These are phyloP conservation scores for Penicillium herquei DNA, from an alignment of 495 filamentous ascomycete species.

Conservation along the genomic window DNA sequence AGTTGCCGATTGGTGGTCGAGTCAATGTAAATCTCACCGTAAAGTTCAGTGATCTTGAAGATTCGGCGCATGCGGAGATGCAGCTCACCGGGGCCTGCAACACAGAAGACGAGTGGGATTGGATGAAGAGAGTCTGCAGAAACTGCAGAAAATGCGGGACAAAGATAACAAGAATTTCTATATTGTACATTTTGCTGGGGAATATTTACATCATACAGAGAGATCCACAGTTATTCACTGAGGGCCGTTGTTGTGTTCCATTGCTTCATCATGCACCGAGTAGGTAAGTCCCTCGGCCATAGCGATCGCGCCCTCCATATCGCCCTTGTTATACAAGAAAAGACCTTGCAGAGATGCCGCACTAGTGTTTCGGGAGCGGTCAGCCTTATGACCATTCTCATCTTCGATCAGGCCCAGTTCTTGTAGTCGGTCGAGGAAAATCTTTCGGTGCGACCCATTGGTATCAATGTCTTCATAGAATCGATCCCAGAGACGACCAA, in stretches of 20 bases:
- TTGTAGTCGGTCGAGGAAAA: conserved; percentile 50
- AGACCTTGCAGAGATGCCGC: conserved; percentile 89
- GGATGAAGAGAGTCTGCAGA: conserved; percentile 1
- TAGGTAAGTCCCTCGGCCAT: conserved; percentile 66
- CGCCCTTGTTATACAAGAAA: conserved; percentile 90
- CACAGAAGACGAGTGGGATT: not conserved
- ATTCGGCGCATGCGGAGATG: conserved; percentile 8
- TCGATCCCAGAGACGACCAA: conserved; percentile 84
- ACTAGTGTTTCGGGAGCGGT: conserved; percentile 57
- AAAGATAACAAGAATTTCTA: conserved; percentile 6
- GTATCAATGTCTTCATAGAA: conserved; percentile 85
- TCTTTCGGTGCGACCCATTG: conserved; percentile 47
- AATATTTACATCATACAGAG: conserved; percentile 32
- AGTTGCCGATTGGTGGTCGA: conserved; percentile 12
- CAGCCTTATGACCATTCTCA: conserved; percentile 39
- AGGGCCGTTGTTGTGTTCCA: conserved; percentile 13
- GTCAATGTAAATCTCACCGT: conserved; percentile 16
- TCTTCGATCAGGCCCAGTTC: conserved; percentile 54
- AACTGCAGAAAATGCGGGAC: not conserved
- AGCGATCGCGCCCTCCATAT: conserved; percentile 81
- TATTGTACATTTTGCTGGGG: conserved; percentile 12
- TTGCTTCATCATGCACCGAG: conserved; percentile 33
- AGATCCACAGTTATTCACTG: conserved; percentile 20
- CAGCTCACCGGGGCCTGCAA: conserved; percentile 5
- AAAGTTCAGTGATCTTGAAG: conserved; percentile 9